Conservation (phyloP, 768 basidiomycete species). For the Fomitopsis serialis region DNA sequence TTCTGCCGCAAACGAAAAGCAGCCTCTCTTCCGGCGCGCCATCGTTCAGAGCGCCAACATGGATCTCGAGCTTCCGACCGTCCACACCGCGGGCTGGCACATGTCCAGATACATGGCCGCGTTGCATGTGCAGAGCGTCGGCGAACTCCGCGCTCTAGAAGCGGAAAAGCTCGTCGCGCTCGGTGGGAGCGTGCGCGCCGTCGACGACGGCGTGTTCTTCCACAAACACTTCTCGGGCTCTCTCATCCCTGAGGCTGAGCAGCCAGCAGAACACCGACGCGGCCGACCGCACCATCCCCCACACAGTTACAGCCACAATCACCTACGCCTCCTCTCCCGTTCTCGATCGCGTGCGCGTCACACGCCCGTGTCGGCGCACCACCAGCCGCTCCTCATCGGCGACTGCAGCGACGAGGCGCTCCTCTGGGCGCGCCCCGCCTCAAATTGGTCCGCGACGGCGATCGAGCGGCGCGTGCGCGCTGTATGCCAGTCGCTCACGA, state of each 20-base stretch:
- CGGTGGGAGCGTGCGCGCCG: constrained; percentile 43
- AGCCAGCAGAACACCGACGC: constrained; percentile 19
- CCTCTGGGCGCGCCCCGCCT: constrained; percentile 55
- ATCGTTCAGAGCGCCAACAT: constrained; percentile 71
- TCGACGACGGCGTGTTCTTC: constrained; percentile 71
- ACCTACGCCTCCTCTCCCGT: constrained; percentile 18
- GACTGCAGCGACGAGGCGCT: constrained; percentile 63
- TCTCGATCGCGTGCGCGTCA: constrained; percentile 10
- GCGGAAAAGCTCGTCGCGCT: constrained; percentile 47
- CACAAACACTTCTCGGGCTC: constrained; percentile 36
- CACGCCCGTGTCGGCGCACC: constrained; percentile 8
- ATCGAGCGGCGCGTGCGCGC: constrained; percentile 68
- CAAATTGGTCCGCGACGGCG: constrained; percentile 56
- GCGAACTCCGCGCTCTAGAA: constrained; percentile 56
- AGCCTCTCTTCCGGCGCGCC: constrained; percentile 65
- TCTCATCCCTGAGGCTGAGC: constrained; percentile 14
- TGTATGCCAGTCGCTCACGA: constrained; percentile 62
- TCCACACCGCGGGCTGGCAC: constrained; percentile 58
- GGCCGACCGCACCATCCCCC: constrained; percentile 12
- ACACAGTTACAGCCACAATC: constrained; percentile 5
- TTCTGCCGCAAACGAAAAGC: constrained; percentile 52
- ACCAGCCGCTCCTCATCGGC: constrained; percentile 72
- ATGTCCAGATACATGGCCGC: constrained; percentile 59
- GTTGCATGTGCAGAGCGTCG: constrained; percentile 48
- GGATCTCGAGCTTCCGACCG: constrained; percentile 56